phyloP scores from a whole-genome alignment of 129 eudicot species.

The Centella asiatica region DNA sequence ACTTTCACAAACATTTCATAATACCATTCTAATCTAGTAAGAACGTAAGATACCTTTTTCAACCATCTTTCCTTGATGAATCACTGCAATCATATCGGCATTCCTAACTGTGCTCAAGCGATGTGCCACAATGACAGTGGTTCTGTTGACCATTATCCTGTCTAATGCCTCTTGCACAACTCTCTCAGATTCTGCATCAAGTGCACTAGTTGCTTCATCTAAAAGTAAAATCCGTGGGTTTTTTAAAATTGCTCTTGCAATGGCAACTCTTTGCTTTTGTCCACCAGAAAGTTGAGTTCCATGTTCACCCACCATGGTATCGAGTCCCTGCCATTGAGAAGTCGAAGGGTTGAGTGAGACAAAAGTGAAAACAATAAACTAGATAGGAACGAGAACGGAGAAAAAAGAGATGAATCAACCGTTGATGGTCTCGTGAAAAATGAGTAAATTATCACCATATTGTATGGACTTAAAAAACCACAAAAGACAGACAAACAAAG shows the following conservation, averaged over 20 bases:
- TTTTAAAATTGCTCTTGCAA: conserved; percentile 71
- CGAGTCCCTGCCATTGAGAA: conserved; percentile 50
- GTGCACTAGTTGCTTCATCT: conserved; percentile 88
- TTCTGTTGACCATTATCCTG: conserved; percentile 69
- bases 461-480: background rate
- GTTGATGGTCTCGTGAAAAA: background rate
- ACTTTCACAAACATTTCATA: background rate
- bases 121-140: conserved; percentile 77
- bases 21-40: background rate
- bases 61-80: conserved; percentile 67
- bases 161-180: conserved; percentile 86
- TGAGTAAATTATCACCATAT: background rate
- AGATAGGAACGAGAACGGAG: background rate
- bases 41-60: conserved; percentile 57
- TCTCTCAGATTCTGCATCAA: conserved; percentile 82
- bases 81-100: conserved; percentile 73
- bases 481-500: background rate
- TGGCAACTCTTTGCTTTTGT: conserved; percentile 86
- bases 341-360: background rate
- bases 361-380: background rate
- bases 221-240: conserved; percentile 69
- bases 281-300: conserved; percentile 87
- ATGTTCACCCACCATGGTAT: conserved; percentile 88
- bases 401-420: background rate
- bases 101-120: conserved; percentile 62